Conservation (phyloP, 2,329 filamentous ascomycete species). For the Colletotrichum sp. region DNA sequence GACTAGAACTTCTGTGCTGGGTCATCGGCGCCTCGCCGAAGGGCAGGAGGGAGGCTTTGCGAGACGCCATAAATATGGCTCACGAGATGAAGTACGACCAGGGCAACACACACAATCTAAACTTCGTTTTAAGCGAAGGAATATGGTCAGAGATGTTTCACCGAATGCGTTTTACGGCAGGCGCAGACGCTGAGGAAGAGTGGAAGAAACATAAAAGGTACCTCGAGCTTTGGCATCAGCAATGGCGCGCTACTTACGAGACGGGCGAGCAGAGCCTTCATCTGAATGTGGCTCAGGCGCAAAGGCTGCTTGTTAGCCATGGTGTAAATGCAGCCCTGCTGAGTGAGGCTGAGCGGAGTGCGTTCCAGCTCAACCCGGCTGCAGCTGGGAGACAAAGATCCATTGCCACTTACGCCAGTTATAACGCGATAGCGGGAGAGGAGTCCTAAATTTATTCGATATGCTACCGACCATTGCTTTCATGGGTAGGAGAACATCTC, state of each 20-base stretch:
- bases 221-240: background rate
- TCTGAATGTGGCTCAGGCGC: background rate
- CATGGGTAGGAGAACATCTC: background rate
- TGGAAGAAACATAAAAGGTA: background rate
- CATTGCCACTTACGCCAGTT: background rate
- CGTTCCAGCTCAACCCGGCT: background rate
- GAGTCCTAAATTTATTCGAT: background rate
- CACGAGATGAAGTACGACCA: fast-evolving
- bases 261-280: background rate
- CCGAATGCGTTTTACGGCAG: background rate
- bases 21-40: background rate
- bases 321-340: background rate
- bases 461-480: background rate
- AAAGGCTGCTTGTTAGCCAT: background rate
- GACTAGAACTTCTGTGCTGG: background rate
- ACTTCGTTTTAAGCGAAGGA: background rate
- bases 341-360: background rate
- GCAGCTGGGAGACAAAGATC: background rate
- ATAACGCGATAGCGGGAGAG: background rate
- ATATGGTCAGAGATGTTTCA: background rate
- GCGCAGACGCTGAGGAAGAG: background rate
- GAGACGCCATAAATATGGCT: background rate
- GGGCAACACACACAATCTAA: fast-evolving
- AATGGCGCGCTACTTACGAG: background rate
- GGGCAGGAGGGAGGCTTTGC: background rate